Evolutionary conservation across 352 stramenopile species (phyloP), one percentile per base, ranked within the genome.

Genomic region (Phytopythium litorale): DNA sequence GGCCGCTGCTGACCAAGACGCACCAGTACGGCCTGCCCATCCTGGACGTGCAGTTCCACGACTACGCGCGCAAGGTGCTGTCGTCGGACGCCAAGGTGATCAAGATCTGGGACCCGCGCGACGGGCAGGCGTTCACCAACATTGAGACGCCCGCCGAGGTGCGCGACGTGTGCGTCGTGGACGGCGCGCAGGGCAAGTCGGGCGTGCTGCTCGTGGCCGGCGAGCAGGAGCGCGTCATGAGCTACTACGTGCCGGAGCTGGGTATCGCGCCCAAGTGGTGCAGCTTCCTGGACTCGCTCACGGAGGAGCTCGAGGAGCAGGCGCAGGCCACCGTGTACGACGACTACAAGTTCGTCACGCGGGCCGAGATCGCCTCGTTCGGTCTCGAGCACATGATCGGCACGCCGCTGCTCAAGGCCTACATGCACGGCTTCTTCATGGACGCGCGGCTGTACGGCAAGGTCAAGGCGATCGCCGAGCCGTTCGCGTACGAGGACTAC

Each of bases 401-500:
- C 45, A 99, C 97, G 42, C 92, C 96, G 18, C 67, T 99, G 65
- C 82, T 99, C 28, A 93, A 94, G 69, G 97, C 96, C 12, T 99
- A 99, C 83, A 99, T 99, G 97, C 98, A 99, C 80, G 98, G 98
- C 51, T 99, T 98, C 81, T 99, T 99, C 76, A 99, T 99, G 81
- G 97, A 99, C 70, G 97, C 95, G 33, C 92, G 96, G 25, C 76
- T 99, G 40, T 99, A 99, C 79, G 94, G 96, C 64, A 97, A 97
- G 73, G 89, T 99, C 33, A 91, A 97, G 68, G 91, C 95, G 43
- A 97, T 99, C 45, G 91, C 95, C 13, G 96, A 99, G 68, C 97
- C 98, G 53, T 98, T 98, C 60, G 97, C 98, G 60, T 99, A 99
- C 75, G 96, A 99, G 70, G 88, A 98, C 63, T 99, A 96, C 70